These are phyloP conservation scores for Euphrasia arctica DNA, from an alignment of 305 asterid genomes.

Conservation along the genomic window DNA sequence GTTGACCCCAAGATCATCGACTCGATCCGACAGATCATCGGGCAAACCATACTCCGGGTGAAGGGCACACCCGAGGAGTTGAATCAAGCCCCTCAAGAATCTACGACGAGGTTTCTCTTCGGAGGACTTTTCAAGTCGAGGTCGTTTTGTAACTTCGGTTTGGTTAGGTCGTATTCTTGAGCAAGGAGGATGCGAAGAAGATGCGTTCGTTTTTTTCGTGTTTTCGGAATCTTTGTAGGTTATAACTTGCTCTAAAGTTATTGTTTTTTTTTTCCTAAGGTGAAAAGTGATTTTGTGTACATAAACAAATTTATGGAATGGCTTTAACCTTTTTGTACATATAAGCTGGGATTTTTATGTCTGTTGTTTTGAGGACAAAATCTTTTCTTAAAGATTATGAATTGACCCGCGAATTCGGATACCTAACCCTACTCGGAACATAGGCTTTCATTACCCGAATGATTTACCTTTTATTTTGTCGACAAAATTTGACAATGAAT, in stretches of 20 bases:
- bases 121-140: slow-evolving; percentile 86
- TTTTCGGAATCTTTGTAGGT: slow-evolving; percentile 17
- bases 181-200: too few relatives aligned
- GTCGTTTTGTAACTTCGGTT: slow-evolving; percentile 76
- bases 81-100: slow-evolving; percentile 64
- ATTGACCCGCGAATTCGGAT: neutral
- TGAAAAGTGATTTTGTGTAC: neutral
- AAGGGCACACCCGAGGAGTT: slow-evolving; percentile 59
- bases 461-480: too few relatives aligned
- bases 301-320: neutral
- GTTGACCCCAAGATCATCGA: slow-evolving; percentile 85
- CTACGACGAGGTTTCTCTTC: slow-evolving; percentile 84
- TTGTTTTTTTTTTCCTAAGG: neutral
- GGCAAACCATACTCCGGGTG: slow-evolving; percentile 74
- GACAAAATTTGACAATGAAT: too few relatives aligned
- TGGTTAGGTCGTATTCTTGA: slow-evolving; percentile 79
- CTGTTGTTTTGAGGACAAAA: neutral
- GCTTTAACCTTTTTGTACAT: neutral
- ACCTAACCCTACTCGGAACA: too few relatives aligned
- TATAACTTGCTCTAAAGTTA: too few relatives aligned
- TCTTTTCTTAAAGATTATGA: neutral
- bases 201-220: slow-evolving; percentile 23
- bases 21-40: slow-evolving; percentile 69
- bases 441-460: too few relatives aligned
- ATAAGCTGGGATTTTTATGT: neutral